Conservation (phyloP, 129 eudicot species). For the Escallonia rubra region DNA sequence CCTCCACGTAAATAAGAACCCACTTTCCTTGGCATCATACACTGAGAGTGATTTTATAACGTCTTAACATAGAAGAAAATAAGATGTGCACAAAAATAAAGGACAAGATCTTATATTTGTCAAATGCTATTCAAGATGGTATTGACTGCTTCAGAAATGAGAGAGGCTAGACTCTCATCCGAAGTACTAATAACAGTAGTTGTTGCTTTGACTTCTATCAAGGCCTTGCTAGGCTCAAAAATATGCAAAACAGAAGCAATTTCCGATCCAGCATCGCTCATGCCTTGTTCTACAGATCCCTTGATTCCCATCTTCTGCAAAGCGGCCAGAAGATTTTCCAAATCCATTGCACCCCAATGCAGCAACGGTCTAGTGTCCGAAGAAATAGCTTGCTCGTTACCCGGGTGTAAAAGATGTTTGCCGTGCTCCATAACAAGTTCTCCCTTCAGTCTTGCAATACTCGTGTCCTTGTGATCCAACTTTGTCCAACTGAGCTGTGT, state of each 20-base stretch:
- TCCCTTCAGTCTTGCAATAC: conserved; percentile 56
- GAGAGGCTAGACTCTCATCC: conserved; percentile 48
- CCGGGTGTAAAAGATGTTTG: conserved; percentile 32
- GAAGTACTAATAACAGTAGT: conserved; percentile 35
- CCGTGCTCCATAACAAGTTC: conserved; percentile 53
- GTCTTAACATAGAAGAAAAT: no score
- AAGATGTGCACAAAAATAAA: background rate
- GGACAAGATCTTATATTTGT: background rate
- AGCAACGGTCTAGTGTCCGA: conserved; percentile 23
- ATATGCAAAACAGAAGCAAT: conserved; percentile 22
- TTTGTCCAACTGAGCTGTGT: conserved; percentile 36
- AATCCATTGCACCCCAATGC: conserved; percentile 50
- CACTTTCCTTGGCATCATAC: no score
- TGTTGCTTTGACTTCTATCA: conserved; percentile 41
- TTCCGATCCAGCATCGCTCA: conserved; percentile 22
- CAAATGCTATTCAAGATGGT: conserved; percentile 34
- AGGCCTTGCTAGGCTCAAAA: conserved; percentile 45
- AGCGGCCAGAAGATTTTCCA: conserved; percentile 22
- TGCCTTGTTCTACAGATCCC: conserved; percentile 32
- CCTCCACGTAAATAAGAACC: no score
- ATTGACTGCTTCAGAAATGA: conserved; percentile 30
- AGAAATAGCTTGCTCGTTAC: conserved; percentile 9
- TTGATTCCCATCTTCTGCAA: conserved; percentile 50
- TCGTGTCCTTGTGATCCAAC: conserved; percentile 27
- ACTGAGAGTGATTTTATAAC: no score